Evolutionary conservation across 139 green algal species (phyloP).

Genomic region (Tetraselmis striata): DNA sequence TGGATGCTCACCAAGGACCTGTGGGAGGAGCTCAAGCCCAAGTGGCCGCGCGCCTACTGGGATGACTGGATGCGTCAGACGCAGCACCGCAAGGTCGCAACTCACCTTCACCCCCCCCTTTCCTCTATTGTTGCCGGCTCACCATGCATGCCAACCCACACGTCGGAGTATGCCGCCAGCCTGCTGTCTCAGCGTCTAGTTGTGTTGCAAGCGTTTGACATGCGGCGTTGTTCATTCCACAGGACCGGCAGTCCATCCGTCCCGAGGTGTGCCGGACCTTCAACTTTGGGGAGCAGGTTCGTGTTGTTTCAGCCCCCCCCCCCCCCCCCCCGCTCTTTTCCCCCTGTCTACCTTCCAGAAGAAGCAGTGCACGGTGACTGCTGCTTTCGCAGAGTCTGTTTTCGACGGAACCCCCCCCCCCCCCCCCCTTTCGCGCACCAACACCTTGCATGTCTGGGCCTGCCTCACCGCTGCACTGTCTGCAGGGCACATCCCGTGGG

Average conservation of each 20-base stretch:
- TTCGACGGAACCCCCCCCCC: too few relatives aligned
- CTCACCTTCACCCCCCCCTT: neutral
- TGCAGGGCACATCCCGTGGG: conserved; percentile 30
- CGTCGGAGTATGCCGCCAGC: too few relatives aligned
- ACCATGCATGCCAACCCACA: too few relatives aligned
- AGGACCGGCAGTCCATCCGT: conserved; percentile 41
- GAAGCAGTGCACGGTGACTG: too few relatives aligned
- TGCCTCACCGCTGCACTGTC: too few relatives aligned
- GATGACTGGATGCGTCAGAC: conserved; percentile 48
- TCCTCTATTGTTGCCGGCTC: neutral
- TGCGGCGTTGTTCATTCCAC: conserved; percentile 2
- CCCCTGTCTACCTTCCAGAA: too few relatives aligned
- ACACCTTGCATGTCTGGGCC: too few relatives aligned
- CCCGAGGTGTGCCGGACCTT: conserved; percentile 41
- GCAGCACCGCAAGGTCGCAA: neutral
- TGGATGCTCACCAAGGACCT: conserved; percentile 40
- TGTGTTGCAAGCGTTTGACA: neutral
- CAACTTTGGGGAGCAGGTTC: conserved; percentile 51
- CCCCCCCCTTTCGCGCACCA: too few relatives aligned
- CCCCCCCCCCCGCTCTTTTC: too few relatives aligned
- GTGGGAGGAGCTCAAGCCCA: conserved; percentile 18
- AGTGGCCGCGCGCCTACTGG: conserved; percentile 42
- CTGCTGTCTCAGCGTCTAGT: neutral
- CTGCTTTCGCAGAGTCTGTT: too few relatives aligned
- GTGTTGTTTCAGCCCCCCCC: too few relatives aligned